These are phyloP conservation scores for Ophiocordyceps australis DNA, from an alignment of 2,329 filamentous ascomycete genomes.

Conservation along the genomic window DNA sequence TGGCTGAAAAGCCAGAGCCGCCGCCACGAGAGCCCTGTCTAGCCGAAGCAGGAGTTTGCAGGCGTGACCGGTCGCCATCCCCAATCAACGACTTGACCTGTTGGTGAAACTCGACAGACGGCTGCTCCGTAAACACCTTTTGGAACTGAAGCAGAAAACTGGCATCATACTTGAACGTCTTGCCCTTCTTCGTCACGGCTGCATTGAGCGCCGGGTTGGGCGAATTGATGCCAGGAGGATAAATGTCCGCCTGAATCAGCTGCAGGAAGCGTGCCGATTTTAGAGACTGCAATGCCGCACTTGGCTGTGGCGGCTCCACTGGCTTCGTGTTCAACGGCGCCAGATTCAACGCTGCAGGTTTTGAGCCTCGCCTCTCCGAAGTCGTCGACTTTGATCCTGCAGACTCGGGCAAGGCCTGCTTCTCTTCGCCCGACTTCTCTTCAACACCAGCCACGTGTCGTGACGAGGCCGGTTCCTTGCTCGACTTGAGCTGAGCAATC, in stretches of 20 bases:
- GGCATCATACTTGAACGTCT: constrained; percentile 85
- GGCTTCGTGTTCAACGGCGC: constrained; percentile 65
- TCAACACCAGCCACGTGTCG: constrained; percentile 20
- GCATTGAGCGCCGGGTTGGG: constrained; percentile 84
- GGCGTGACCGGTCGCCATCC: constrained; percentile 40
- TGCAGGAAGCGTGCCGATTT: constrained; percentile 81
- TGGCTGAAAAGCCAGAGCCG: constrained; percentile 33
- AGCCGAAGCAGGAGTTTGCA: constrained; percentile 36
- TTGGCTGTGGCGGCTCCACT: constrained; percentile 82
- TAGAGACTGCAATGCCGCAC: constrained; percentile 80
- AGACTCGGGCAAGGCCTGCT: constrained; percentile 22
- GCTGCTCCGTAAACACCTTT: constrained; percentile 89
- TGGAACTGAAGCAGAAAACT: constrained; percentile 95
- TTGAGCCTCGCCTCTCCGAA: constrained; percentile 44
- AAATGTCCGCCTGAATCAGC: constrained; percentile 60
- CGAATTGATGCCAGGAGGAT: constrained; percentile 68
- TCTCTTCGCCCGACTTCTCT: constrained; percentile 28
- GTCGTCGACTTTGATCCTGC: constrained; percentile 29
- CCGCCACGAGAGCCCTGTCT: constrained; percentile 33
- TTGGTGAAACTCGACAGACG: constrained; percentile 79
- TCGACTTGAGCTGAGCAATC: constrained; percentile 19
- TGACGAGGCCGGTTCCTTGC: constrained; percentile 18
- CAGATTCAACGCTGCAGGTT: constrained; percentile 79
- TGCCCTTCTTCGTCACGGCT: constrained; percentile 60
- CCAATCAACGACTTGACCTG: constrained; percentile 80